These are phyloP conservation scores for Halteria grandinella DNA, from an alignment of 73 alveolate species.

Conservation along the genomic window DNA sequence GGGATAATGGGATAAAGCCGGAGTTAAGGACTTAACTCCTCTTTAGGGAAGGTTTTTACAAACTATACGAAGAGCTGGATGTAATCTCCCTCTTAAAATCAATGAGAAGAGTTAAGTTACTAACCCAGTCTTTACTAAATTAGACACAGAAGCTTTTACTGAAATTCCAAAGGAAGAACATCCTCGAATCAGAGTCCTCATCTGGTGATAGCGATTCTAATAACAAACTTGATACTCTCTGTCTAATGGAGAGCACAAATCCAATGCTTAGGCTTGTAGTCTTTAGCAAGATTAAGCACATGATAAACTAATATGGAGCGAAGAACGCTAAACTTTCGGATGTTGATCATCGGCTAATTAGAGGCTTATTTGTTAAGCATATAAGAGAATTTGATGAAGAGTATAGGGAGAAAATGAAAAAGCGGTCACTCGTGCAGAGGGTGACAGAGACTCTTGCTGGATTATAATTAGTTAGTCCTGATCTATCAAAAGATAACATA, in stretches of 20 bases:
- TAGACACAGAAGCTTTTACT: not conserved
- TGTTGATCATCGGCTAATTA: too few relatives aligned
- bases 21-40: not conserved
- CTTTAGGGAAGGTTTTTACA: not conserved
- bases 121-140: constrained; percentile 1
- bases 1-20: not conserved
- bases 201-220: constrained; percentile 19
- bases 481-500: too few relatives aligned
- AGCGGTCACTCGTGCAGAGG: too few relatives aligned
- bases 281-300: too few relatives aligned
- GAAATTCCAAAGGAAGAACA: constrained; percentile 13
- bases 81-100: not conserved
- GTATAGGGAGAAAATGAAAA: too few relatives aligned
- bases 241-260: constrained; percentile 10
- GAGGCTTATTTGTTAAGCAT: too few relatives aligned
- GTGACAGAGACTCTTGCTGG: too few relatives aligned
- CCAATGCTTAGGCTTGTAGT: too few relatives aligned
- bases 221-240: not conserved
- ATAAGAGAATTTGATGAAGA: too few relatives aligned
- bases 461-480: too few relatives aligned
- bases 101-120: not conserved
- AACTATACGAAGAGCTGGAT: constrained; percentile 12
- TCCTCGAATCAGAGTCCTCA: constrained; percentile 16
- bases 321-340: too few relatives aligned
- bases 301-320: too few relatives aligned